Conservation (phyloP, 805 yeast species). For the Dipodascopsis uninucleata region DNA sequence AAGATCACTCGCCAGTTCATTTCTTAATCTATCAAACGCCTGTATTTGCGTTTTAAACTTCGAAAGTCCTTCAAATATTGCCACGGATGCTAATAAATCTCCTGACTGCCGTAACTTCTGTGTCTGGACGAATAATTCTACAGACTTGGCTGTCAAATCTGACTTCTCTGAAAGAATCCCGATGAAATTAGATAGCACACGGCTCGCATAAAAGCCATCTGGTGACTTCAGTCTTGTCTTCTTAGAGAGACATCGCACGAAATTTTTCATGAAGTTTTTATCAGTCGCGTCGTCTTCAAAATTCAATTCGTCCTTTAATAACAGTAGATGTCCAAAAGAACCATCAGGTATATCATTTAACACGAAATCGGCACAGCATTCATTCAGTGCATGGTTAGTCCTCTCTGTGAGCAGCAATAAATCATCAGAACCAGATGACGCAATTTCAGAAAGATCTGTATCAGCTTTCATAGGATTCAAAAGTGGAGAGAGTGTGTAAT, state of each 20-base stretch:
- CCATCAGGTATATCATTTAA: conserved; percentile 3
- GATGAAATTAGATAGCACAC: conserved; percentile 12
- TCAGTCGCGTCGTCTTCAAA: conserved; percentile 1
- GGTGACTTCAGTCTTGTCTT: background rate
- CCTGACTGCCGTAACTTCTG: conserved; percentile 16
- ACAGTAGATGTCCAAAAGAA: conserved; percentile 1
- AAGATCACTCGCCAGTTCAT: conserved; percentile 60
- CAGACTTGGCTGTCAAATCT: conserved; percentile 14
- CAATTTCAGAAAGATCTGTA: background rate
- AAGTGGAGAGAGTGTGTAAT: conserved; percentile 6
- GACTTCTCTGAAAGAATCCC: conserved; percentile 11
- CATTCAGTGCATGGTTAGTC: conserved; percentile 7
- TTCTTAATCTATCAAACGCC: conserved; percentile 52
- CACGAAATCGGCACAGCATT: conserved; percentile 3
- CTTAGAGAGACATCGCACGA: conserved; percentile 4
- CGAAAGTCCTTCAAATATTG: conserved; percentile 28
- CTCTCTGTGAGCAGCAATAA: conserved; percentile 8
- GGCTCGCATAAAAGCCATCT: conserved; percentile 17
- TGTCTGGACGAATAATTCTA: conserved; percentile 11
- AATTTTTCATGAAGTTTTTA: conserved; percentile 10
- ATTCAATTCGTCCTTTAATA: background rate
- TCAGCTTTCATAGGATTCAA: background rate
- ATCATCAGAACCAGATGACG: conserved; percentile 21
- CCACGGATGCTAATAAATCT: conserved; percentile 9
- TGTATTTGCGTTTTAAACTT: conserved; percentile 39